These are phyloP conservation scores for Phlyctochytrium bullatum DNA, from an alignment of 192 early-diverging fungal species.

Conservation along the genomic window DNA sequence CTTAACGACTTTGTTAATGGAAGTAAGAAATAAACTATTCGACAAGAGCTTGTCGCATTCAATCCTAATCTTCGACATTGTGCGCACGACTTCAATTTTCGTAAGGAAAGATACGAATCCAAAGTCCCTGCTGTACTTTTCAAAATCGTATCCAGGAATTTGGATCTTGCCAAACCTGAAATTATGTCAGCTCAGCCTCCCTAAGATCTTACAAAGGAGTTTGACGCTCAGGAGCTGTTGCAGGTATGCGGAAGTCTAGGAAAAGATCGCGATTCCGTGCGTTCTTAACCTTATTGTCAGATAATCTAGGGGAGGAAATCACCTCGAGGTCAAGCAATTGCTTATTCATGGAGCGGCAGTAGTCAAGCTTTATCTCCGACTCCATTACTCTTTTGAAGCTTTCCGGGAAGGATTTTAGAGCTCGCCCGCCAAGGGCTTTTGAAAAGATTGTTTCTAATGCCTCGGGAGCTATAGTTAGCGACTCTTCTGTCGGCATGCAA, in stretches of 20 bases:
- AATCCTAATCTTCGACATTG: slow-evolving; percentile 47
- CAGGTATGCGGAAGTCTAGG: slow-evolving; percentile 5
- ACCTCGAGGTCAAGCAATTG: slow-evolving; percentile 52
- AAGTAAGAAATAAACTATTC: slow-evolving; percentile 30
- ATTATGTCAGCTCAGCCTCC: slow-evolving; percentile 4
- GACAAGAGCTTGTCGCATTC: slow-evolving; percentile 51
- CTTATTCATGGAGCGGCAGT: slow-evolving; percentile 46
- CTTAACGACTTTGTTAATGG: slow-evolving; percentile 51
- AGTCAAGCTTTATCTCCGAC: slow-evolving; percentile 45
- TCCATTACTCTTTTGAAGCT: background rate
- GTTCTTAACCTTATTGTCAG: slow-evolving; percentile 1
- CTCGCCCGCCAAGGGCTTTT: slow-evolving; percentile 8
- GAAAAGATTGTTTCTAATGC: slow-evolving; percentile 26
- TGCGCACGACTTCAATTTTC: slow-evolving; percentile 51
- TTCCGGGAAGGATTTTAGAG: background rate
- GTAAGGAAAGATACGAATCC: slow-evolving; percentile 54
- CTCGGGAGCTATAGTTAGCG: slow-evolving; percentile 21
- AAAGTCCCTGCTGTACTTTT: slow-evolving; percentile 38
- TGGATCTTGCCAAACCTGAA: slow-evolving; percentile 9
- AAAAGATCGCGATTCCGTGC: slow-evolving; percentile 9
- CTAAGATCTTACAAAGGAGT: slow-evolving; percentile 4
- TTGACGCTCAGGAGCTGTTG: no score
- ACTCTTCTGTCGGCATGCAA: slow-evolving; percentile 49
- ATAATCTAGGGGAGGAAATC: background rate
- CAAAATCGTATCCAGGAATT: slow-evolving; percentile 45